These are phyloP conservation scores for Dimargaris verticillata DNA, from an alignment of 192 early-diverging fungal species.

Conservation along the genomic window DNA sequence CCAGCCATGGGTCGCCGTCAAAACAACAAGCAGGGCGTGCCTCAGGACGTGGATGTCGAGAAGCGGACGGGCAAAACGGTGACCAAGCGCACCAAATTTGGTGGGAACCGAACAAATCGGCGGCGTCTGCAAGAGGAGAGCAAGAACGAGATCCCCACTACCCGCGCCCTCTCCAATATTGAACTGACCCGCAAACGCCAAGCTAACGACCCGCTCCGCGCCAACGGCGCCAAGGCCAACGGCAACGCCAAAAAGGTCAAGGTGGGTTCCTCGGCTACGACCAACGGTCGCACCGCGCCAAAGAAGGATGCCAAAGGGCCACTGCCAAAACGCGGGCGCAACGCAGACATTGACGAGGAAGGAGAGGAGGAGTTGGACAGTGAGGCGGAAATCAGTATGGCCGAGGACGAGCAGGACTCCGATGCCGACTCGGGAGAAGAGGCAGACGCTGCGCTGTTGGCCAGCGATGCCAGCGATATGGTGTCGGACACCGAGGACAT, in stretches of 20 bases:
- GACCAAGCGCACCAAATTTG: not conserved
- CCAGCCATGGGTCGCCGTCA: conserved; percentile 25
- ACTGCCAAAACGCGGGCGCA: not conserved
- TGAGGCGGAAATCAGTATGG: not conserved
- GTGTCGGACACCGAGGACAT: conserved; percentile 1
- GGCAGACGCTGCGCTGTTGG: not conserved
- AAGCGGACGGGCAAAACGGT: conserved; percentile 21
- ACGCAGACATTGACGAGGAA: not conserved
- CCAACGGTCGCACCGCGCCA: not conserved
- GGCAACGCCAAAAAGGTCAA: not conserved
- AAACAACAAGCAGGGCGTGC: conserved; percentile 31
- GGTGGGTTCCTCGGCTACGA: too few species aligned
- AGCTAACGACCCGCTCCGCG: not conserved
- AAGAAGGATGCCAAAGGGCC: not conserved
- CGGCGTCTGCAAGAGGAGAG: not conserved
- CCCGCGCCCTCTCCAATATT: conserved; percentile 3
- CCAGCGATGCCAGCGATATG: conserved; percentile 8
- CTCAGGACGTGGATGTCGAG: conserved; percentile 23
- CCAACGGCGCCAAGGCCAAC: not conserved
- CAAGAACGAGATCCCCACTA: conserved; percentile 2
- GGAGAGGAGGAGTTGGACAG: not conserved
- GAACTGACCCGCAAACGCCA: conserved; percentile 8
- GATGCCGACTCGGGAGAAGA: conserved; percentile 13
- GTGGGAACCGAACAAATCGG: not conserved
- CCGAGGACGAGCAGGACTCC: conserved; percentile 15